These are phyloP conservation scores for Calonectria pteridis DNA, from an alignment of 2,329 filamentous ascomycete genomes.

Conservation along the genomic window DNA sequence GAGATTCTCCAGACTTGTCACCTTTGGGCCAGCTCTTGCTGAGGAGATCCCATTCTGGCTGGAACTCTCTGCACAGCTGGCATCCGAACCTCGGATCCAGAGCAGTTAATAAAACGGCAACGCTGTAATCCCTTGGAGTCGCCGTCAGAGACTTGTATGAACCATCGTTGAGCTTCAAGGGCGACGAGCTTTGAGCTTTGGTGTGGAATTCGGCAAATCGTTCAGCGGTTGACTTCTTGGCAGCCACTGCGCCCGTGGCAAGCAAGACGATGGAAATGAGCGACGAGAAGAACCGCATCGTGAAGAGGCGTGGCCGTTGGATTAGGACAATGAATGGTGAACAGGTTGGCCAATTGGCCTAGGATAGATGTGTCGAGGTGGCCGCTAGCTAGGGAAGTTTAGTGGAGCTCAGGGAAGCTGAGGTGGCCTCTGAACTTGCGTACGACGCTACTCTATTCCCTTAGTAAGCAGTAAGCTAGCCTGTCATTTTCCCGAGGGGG, in stretches of 20 bases:
- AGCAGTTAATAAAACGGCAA: slow-evolving; percentile 88
- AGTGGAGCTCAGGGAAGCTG: slow-evolving; percentile 46
- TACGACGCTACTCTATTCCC: slow-evolving; percentile 33
- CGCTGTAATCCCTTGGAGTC: slow-evolving; percentile 84
- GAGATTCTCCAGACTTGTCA: slow-evolving; percentile 79
- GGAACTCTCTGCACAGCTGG: slow-evolving; percentile 88
- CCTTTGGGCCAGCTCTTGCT: slow-evolving; percentile 89
- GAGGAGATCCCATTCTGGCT: slow-evolving; percentile 93
- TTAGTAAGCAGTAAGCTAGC: slow-evolving; percentile 35
- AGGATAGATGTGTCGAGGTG: slow-evolving; percentile 22
- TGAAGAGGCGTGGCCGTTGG: slow-evolving; percentile 45
- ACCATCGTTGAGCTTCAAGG: slow-evolving; percentile 83
- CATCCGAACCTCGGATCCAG: slow-evolving; percentile 87
- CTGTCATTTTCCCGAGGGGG: not conserved
- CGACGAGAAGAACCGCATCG: slow-evolving; percentile 77
- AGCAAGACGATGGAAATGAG: slow-evolving; percentile 75
- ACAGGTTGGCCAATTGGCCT: slow-evolving; percentile 43
- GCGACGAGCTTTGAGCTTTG: slow-evolving; percentile 73
- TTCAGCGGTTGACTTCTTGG: slow-evolving; percentile 73
- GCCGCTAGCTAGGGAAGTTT: not conserved
- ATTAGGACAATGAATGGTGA: slow-evolving; percentile 8
- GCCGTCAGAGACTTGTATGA: slow-evolving; percentile 82
- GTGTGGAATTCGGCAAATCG: slow-evolving; percentile 79
- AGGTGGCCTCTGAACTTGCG: slow-evolving; percentile 50
- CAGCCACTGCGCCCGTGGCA: slow-evolving; percentile 69